Conservation (phyloP, 225 moss, liverwort and hornwort genomes). For the Polytrichum commune region DNA sequence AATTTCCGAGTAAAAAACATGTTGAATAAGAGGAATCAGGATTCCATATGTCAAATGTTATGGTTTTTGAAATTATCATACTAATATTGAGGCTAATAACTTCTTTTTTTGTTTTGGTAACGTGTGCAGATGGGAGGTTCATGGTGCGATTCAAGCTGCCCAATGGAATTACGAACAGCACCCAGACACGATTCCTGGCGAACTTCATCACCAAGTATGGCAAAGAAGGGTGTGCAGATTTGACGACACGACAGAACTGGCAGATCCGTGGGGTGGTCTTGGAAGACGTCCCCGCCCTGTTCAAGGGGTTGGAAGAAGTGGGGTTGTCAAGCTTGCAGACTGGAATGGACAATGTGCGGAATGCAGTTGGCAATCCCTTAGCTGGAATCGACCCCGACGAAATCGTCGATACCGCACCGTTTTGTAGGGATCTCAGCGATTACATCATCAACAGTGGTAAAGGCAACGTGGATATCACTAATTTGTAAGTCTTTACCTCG, state of each 20-base stretch:
- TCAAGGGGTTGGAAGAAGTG: conserved; percentile 59
- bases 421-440: conserved; percentile 54
- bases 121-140: conserved; percentile 69
- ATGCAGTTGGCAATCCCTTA: conserved; percentile 81
- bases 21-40: too few relatives aligned
- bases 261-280: conserved; percentile 83
- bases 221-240: conserved; percentile 81
- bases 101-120: too few relatives aligned
- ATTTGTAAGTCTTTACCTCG: conserved; percentile 31
- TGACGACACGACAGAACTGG: conserved; percentile 95
- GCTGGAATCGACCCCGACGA: conserved; percentile 90
- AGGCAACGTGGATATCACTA: conserved; percentile 71
- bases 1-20: too few relatives aligned
- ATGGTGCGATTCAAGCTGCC: conserved; percentile 97
- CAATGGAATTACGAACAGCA: conserved; percentile 87
- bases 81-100: too few relatives aligned
- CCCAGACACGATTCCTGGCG: conserved; percentile 76
- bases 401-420: conserved; percentile 75
- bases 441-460: conserved; percentile 56
- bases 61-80: too few relatives aligned
- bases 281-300: conserved; percentile 68
- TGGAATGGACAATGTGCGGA: conserved; percentile 97
- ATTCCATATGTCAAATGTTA: too few relatives aligned
- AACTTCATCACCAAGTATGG: conserved; percentile 79
- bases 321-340: conserved; percentile 72